phyloP scores from a whole-genome alignment of 257 asterid species.

The Solanum sitiens region DNA sequence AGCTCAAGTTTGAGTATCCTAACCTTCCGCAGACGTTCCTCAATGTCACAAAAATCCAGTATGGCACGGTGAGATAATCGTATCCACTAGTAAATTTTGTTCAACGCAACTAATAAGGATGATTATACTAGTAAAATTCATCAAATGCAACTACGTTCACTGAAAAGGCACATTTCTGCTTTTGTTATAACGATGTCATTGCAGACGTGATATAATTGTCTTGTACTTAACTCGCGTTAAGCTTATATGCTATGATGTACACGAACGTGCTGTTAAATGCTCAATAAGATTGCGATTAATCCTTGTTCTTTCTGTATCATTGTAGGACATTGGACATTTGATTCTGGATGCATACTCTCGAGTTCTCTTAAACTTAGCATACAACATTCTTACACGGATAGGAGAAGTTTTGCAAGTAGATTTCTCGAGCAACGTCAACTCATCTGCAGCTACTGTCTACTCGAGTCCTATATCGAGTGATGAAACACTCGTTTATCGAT shows the following conservation, averaged over 20 bases:
- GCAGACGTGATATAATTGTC: neutral
- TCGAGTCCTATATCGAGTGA: slow-evolving; percentile 55
- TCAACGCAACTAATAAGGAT: neutral
- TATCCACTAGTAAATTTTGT: neutral
- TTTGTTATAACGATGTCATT: neutral
- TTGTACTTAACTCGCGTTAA: neutral
- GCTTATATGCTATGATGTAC: neutral
- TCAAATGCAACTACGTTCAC: neutral
- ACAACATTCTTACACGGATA: slow-evolving; percentile 57
- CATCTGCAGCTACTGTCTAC: slow-evolving; percentile 46
- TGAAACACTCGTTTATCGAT: slow-evolving; percentile 66
- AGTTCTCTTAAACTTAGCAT: slow-evolving; percentile 60
- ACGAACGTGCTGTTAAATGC: neutral
- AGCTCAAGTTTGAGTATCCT: slow-evolving; percentile 53
- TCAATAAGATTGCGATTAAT: neutral
- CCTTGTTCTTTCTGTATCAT: neutral
- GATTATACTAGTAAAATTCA: neutral
- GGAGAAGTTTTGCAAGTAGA: slow-evolving; percentile 78
- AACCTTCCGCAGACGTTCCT: slow-evolving; percentile 85
- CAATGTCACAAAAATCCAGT: slow-evolving; percentile 60
- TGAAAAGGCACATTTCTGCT: neutral
- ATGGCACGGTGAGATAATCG: slow-evolving; percentile 48
- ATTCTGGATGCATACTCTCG: slow-evolving; percentile 89
- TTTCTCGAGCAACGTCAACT: slow-evolving; percentile 55
- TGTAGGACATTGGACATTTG: slow-evolving; percentile 75